Conservation (phyloP, 345 rosid genomes). For the Eucalyptus cloeziana region DNA sequence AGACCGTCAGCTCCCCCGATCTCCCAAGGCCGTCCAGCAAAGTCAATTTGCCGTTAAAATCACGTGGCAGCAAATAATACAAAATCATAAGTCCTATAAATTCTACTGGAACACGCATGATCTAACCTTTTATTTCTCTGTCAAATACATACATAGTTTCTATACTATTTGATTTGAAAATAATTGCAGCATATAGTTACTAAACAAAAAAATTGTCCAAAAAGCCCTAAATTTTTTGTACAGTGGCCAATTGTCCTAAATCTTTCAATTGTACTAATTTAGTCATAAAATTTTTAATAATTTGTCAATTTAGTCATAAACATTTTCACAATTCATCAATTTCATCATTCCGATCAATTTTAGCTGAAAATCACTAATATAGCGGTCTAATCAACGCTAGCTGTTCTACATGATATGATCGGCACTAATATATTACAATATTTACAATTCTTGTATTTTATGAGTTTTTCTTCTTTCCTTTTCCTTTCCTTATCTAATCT, state of each 20-base stretch:
- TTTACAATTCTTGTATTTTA: no score
- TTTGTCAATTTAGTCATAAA: no score
- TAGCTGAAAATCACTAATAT: no score
- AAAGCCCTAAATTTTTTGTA: background rate
- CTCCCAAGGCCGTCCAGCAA: background rate
- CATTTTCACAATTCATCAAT: background rate
- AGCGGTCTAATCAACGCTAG: rapidly evolving
- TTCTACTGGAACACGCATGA: background rate
- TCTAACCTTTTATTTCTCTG: background rate
- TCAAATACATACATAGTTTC: background rate
- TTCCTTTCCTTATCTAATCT: no score
- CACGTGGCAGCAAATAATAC: background rate
- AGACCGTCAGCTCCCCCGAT: background rate
- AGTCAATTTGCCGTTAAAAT: background rate
- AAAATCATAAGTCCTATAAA: background rate
- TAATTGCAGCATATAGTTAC: background rate
- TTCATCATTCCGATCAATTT: rapidly evolving
- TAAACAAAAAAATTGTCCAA: background rate
- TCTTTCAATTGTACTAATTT: background rate
- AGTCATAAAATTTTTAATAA: background rate
- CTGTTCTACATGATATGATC: rapidly evolving
- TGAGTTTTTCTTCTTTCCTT: no score
- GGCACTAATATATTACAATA: background rate
- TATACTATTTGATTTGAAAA: background rate
- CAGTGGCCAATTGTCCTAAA: background rate